Percentiles rank a stretch among this genome's conserved stretches.
These are phyloP conservation scores for Fonsecaea multimorphosa DNA, from an alignment of 2,329 filamentous ascomycete species.

Conservation along the genomic window DNA sequence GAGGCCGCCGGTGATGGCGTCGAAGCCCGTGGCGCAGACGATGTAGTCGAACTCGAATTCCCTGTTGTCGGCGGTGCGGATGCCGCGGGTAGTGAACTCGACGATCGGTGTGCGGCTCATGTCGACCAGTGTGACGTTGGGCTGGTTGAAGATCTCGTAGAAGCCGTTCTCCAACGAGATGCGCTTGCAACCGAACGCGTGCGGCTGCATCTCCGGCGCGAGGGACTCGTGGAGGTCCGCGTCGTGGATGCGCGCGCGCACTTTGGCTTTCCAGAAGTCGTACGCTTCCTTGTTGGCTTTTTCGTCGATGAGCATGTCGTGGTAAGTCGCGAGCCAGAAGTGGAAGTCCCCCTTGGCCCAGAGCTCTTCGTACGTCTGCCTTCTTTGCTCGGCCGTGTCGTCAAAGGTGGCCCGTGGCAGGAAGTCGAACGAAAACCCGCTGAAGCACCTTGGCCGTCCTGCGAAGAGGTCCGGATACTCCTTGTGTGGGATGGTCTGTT, in stretches of 20 bases:
- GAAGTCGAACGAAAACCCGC: conserved; percentile 63
- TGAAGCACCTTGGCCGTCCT: conserved; percentile 44
- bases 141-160: conserved; percentile 57
- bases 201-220: conserved; percentile 59
- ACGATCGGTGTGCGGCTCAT: conserved; percentile 53
- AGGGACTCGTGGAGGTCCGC: conserved; percentile 59
- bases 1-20: conserved; percentile 51
- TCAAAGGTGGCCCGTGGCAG: conserved; percentile 62
- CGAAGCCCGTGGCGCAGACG: conserved; percentile 53
- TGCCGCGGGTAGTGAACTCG: conserved; percentile 49
- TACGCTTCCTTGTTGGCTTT: conserved; percentile 62
- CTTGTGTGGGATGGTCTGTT: conserved; percentile 54
- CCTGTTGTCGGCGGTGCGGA: conserved; percentile 47
- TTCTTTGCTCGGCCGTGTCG: conserved; percentile 44
- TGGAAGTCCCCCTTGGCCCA: conserved; percentile 65
- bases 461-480: conserved; percentile 33
- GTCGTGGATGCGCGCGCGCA: conserved; percentile 58
- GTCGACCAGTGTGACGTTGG: conserved; percentile 56
- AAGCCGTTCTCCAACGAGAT: conserved; percentile 57
- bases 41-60: conserved; percentile 50
- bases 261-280: conserved; percentile 62
- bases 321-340: conserved; percentile 60
- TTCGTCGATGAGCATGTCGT: conserved; percentile 56
- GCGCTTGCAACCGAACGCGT: conserved; percentile 63
- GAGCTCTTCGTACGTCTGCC: conserved; percentile 56